These are phyloP conservation scores for Scleroderma bovista DNA, from an alignment of 768 basidiomycete genomes.

Conservation along the genomic window DNA sequence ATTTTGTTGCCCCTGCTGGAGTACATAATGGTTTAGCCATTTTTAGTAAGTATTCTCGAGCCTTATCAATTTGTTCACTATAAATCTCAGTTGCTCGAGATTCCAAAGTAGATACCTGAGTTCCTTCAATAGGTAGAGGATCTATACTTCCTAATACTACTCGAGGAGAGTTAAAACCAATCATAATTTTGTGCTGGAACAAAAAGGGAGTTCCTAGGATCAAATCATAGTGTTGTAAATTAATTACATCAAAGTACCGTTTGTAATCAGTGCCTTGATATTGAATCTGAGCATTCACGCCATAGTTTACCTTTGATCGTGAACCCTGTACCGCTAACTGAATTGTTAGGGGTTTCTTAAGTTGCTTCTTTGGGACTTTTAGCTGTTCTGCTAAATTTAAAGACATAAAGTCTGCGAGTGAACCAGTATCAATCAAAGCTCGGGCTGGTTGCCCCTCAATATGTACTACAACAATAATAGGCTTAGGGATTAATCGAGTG, in stretches of 20 bases:
- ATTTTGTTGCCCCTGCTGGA: not conserved
- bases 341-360: conserved; percentile 21
- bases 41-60: too few relatives aligned
- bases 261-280: conserved; percentile 10
- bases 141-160: conserved; percentile 6
- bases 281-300: conserved; percentile 3
- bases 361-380: not conserved
- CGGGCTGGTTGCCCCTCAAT: conserved; percentile 15
- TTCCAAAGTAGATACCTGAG: too few relatives aligned
- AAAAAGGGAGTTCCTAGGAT: conserved; percentile 36
- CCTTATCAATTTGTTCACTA: too few relatives aligned
- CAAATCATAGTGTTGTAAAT: conserved; percentile 33
- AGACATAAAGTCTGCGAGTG: conserved; percentile 26
- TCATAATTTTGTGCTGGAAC: conserved; percentile 23
- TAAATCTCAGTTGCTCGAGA: too few relatives aligned
- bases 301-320: conserved; percentile 19
- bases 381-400: not conserved
- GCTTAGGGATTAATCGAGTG: too few relatives aligned
- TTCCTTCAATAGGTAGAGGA: too few relatives aligned
- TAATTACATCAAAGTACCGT: conserved; percentile 31
- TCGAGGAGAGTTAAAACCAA: conserved; percentile 22
- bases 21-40: too few relatives aligned
- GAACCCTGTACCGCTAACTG: conserved; percentile 29
- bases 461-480: conserved; percentile 1
- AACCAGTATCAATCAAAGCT: conserved; percentile 23